A percentile compares a stretch with the other conserved stretches of the same genome.
phyloP scores from a whole-genome alignment of 345 rosid genomes.

The Hibiscus syriacus region DNA sequence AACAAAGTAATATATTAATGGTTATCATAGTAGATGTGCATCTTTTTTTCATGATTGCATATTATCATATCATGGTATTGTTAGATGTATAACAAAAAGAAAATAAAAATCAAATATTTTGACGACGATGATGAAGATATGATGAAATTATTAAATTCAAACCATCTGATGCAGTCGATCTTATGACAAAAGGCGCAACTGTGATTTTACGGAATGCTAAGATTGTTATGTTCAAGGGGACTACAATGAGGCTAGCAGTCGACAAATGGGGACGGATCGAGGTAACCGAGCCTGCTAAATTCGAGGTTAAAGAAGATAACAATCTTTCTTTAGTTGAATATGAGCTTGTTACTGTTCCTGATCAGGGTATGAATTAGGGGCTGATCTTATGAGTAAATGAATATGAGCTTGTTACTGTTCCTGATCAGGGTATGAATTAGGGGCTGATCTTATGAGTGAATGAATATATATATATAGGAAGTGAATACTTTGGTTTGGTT shows the following conservation, averaged over 20 bases:
- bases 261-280: slow-evolving; percentile 96
- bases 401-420: slow-evolving; percentile 79
- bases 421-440: slow-evolving; percentile 27
- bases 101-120: no score
- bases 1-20: no score
- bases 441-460: background rate
- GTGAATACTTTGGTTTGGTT: slow-evolving; percentile 28
- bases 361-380: no score
- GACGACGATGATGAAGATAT: no score
- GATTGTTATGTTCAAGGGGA: slow-evolving; percentile 94
- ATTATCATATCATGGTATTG: no score
- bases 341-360: no score
- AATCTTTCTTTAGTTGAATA: slow-evolving; percentile 88
- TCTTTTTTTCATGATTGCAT: no score
- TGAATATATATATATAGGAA: slow-evolving; percentile 8
- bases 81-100: no score
- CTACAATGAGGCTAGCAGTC: slow-evolving; percentile 91
- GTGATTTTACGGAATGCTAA: slow-evolving; percentile 80
- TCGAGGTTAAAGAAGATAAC: slow-evolving; percentile 58
- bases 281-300: slow-evolving; percentile 60
- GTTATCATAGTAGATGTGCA: no score
- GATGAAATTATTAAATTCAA: no score
- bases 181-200: slow-evolving; percentile 58
- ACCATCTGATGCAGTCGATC: slow-evolving; percentile 44
- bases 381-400: no score